Conservation (phyloP, 1,139 yeast genomes). For the Diutina siamensis region DNA sequence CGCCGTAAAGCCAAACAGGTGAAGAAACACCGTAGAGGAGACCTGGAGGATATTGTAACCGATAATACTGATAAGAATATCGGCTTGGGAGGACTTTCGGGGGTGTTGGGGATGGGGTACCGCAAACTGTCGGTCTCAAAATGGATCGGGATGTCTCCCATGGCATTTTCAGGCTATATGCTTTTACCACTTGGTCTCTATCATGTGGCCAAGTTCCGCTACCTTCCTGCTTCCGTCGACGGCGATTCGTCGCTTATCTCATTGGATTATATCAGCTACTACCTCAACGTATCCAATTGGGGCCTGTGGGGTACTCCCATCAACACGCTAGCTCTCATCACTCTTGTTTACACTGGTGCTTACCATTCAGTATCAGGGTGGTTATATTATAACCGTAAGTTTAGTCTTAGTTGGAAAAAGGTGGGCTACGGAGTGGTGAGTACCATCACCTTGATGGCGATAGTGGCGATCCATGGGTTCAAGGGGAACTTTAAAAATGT, state of each 20-base stretch:
- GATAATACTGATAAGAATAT: slow-evolving; percentile 30
- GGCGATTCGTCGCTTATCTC: slow-evolving; percentile 56
- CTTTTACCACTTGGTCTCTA: slow-evolving; percentile 27
- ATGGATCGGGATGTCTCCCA: slow-evolving; percentile 27
- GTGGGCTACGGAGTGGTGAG: slow-evolving; percentile 24
- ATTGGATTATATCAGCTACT: slow-evolving; percentile 41
- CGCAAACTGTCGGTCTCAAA: slow-evolving; percentile 32
- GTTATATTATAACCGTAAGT: slow-evolving; percentile 20
- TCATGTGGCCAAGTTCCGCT: slow-evolving; percentile 40
- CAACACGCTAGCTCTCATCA: slow-evolving; percentile 9
- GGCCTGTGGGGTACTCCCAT: slow-evolving; percentile 6
- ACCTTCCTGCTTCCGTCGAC: slow-evolving; percentile 39
- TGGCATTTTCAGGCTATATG: slow-evolving; percentile 51
- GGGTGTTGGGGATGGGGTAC: slow-evolving; percentile 43
- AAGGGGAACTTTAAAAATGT: slow-evolving; percentile 9
- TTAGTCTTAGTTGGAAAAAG: slow-evolving; percentile 20
- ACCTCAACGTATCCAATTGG: slow-evolving; percentile 17
- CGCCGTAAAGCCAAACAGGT: slow-evolving; percentile 5
- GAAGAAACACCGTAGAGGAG: background rate
- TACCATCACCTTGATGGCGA: slow-evolving; percentile 16
- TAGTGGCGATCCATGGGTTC: slow-evolving; percentile 17
- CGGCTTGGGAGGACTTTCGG: slow-evolving; percentile 50
- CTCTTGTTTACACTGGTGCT: slow-evolving; percentile 10
- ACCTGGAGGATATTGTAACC: slow-evolving; percentile 11
- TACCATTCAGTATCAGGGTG: slow-evolving; percentile 30